Evolutionary conservation across 2,329 filamentous ascomycete species (phyloP).

Genomic region (Sporothrix luriei): DNA sequence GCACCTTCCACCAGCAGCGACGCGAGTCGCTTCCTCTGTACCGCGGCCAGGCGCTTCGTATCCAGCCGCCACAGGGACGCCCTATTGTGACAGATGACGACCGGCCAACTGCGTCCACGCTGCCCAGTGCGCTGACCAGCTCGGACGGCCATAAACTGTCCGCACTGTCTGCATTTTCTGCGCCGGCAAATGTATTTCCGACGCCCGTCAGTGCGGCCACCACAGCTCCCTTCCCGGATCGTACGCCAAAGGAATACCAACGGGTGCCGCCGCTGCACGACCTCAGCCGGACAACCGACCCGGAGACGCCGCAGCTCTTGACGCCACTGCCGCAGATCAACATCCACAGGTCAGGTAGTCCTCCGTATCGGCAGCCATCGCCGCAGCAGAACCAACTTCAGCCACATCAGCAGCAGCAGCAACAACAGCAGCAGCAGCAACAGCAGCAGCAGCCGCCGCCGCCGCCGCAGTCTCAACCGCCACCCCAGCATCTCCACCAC

Average conservation of each 20-base stretch:
- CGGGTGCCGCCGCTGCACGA: slow-evolving; percentile 65
- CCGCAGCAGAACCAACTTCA: slow-evolving; percentile 38
- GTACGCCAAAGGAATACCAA: slow-evolving; percentile 58
- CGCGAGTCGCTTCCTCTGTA: slow-evolving; percentile 62
- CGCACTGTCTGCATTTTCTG: slow-evolving; percentile 54
- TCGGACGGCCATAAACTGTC: slow-evolving; percentile 64
- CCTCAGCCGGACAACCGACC: slow-evolving; percentile 54
- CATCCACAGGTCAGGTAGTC: slow-evolving; percentile 50
- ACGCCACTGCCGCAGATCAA: slow-evolving; percentile 60
- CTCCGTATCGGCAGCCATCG: slow-evolving; percentile 54
- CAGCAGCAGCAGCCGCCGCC: slow-evolving; percentile 35
- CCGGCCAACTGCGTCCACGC: slow-evolving; percentile 60
- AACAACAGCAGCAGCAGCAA: slow-evolving; percentile 38
- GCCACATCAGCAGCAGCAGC: slow-evolving; percentile 39
- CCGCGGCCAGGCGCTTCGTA: slow-evolving; percentile 63
- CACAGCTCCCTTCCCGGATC: slow-evolving; percentile 49
- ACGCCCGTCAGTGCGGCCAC: slow-evolving; percentile 63
- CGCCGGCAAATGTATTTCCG: slow-evolving; percentile 59
- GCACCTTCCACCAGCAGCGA: slow-evolving; percentile 44
- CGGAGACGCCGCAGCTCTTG: slow-evolving; percentile 56
- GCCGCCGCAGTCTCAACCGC: slow-evolving; percentile 10
- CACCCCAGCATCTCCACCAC: slow-evolving; percentile 16
- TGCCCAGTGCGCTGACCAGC: slow-evolving; percentile 60
- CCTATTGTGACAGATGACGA: slow-evolving; percentile 61
- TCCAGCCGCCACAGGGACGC: slow-evolving; percentile 64